These are phyloP conservation scores for Hemileccinum rubropunctum DNA, from an alignment of 768 basidiomycete genomes.

Conservation along the genomic window DNA sequence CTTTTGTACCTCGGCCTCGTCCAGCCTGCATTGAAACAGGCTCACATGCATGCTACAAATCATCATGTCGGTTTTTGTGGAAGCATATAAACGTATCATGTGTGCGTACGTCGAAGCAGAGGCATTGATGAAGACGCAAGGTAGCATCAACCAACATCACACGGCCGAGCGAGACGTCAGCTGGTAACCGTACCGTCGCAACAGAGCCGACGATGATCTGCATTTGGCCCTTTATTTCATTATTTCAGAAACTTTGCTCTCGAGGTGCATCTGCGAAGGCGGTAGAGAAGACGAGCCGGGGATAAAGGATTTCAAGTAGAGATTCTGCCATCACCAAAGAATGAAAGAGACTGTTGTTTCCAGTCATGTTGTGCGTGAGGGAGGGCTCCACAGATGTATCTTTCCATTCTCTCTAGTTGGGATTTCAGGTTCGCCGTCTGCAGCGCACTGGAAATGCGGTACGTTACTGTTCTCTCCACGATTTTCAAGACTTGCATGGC, in stretches of 20 bases:
- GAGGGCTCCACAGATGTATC: background rate
- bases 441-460: slow-evolving; percentile 1
- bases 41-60: background rate
- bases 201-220: background rate
- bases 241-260: background rate
- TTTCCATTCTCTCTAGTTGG: background rate
- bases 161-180: background rate
- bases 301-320: background rate
- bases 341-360: background rate
- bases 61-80: background rate
- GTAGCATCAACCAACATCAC: background rate
- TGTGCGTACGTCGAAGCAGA: background rate
- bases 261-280: slow-evolving; percentile 1
- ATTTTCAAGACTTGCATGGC: background rate
- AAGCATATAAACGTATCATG: no score
- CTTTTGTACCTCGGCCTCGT: background rate
- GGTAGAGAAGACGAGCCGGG: background rate
- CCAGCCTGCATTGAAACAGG: background rate
- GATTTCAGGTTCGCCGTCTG: background rate
- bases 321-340: slow-evolving; percentile 1
- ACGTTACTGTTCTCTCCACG: background rate
- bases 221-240: background rate
- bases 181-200: background rate
- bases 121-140: slow-evolving; percentile 3
- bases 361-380: background rate